Evolutionary conservation across 345 rosid genomes (phyloP).

Genomic region (Isatis tinctoria): DNA sequence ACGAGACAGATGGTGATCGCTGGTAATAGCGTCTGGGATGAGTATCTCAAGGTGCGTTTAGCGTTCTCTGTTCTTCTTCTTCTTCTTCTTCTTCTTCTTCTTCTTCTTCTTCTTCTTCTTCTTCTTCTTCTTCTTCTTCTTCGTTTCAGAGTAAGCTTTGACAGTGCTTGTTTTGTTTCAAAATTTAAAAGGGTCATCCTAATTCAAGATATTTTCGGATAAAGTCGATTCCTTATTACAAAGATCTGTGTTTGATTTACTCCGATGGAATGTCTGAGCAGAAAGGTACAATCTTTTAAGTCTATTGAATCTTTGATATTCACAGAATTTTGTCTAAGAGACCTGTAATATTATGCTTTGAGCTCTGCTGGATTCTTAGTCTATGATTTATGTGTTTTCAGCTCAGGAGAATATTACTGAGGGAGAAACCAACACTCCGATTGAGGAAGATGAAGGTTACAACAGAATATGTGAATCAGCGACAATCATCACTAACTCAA

Average conservation of each 20-base stretch:
- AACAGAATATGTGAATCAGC: constrained; percentile 30
- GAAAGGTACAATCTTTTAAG: constrained; percentile 41
- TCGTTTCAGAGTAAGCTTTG: not conserved
- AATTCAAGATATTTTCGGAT: constrained; percentile 56
- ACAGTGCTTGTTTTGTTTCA: constrained; percentile 14
- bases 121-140: not conserved
- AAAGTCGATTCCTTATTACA: constrained; percentile 63
- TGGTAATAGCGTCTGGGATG: constrained; percentile 59
- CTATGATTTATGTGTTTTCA: constrained; percentile 10
- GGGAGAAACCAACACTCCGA: constrained; percentile 30
- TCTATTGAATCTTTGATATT: not conserved
- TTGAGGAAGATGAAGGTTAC: constrained; percentile 38
- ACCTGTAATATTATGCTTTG: not conserved
- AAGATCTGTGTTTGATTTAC: constrained; percentile 59
- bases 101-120: not conserved
- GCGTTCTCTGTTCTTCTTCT: not conserved
- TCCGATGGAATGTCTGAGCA: constrained; percentile 43
- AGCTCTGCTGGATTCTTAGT: not conserved
- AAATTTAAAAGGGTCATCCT: constrained; percentile 47
- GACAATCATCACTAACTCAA: not conserved
- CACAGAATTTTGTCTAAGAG: not conserved
- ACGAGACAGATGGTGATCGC: constrained; percentile 65
- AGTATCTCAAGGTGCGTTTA: constrained; percentile 61
- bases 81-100: not conserved
- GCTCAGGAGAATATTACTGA: constrained; percentile 13